Conservation (phyloP, 2,329 filamentous ascomycete species). For the Xylariaceae sp. region DNA sequence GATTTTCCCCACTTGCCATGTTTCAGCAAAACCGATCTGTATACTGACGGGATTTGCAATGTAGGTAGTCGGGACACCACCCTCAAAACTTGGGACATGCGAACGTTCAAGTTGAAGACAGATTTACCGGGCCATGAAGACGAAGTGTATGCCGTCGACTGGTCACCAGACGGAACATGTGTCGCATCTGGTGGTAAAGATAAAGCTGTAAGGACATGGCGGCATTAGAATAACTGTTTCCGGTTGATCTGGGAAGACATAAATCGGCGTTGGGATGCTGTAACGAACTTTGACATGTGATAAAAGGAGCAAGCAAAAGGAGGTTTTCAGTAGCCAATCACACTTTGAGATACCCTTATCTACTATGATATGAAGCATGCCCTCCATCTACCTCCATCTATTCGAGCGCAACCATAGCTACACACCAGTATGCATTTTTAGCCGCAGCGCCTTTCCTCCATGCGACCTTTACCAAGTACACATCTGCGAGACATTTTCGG, state of each 20-base stretch:
- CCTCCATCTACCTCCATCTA: neutral
- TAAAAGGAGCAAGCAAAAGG: neutral
- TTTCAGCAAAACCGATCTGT: constrained; percentile 9
- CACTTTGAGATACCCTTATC: neutral
- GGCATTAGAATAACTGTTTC: constrained; percentile 43
- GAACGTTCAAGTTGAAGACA: constrained; percentile 64
- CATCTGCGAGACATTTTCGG: too few species aligned
- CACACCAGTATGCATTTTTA: too few species aligned
- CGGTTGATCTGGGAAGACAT: neutral
- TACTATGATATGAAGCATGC: neutral
- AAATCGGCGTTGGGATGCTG: too few species aligned
- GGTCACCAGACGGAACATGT: constrained; percentile 83
- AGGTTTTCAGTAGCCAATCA: neutral
- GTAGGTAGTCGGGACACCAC: constrained; percentile 71
- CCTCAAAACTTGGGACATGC: constrained; percentile 84
- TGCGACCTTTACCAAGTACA: too few species aligned
- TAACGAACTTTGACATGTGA: too few species aligned
- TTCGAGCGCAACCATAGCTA: neutral
- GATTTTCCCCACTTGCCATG: neutral
- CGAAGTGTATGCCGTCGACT: constrained; percentile 59
- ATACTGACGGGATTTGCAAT: constrained; percentile 35
- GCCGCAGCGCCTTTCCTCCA: too few species aligned
- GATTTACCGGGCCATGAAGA: constrained; percentile 21
- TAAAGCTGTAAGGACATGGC: constrained; percentile 67
- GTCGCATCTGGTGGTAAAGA: constrained; percentile 93